Percentiles rank a stretch among this genome's conserved stretches.
phyloP scores from a whole-genome alignment of 1,284 basidiomycete genomes.

The Leccinum proximum region DNA sequence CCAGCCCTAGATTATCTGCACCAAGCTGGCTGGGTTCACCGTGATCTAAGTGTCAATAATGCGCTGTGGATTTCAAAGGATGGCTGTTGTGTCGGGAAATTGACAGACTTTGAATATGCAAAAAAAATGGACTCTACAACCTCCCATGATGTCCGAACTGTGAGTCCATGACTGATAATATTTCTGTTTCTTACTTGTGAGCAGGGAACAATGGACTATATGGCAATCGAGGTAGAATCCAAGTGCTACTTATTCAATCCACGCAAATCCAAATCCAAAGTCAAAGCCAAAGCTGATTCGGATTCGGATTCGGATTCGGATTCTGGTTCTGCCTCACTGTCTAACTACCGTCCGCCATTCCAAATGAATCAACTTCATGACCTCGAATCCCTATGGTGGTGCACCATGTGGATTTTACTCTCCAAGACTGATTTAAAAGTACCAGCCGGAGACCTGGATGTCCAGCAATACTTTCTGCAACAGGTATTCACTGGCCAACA shows the following conservation, averaged over 20 bases:
- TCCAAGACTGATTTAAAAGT: background rate
- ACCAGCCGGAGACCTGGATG: rapidly evolving
- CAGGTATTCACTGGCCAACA: background rate
- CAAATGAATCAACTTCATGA: no score
- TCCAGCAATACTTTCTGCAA: background rate
- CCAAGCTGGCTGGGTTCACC: no score
- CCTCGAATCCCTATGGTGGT: background rate
- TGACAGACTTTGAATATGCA: background rate
- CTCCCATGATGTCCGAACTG: background rate
- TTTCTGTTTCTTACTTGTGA: background rate
- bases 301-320: no score
- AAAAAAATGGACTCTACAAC: background rate
- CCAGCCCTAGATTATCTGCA: no score
- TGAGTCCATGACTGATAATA: background rate
- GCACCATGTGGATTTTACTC: background rate
- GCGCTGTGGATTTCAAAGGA: background rate
- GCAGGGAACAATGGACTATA: background rate
- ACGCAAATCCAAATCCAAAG: background rate
- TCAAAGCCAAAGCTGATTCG: no score
- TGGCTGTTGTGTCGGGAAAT: background rate
- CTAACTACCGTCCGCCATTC: background rate
- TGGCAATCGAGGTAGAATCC: background rate
- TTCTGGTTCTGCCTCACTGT: no score
- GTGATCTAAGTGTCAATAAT: background rate
- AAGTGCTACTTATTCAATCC: no score